Conservation (phyloP, 805 yeast species). For the Osmozyma mogii region DNA sequence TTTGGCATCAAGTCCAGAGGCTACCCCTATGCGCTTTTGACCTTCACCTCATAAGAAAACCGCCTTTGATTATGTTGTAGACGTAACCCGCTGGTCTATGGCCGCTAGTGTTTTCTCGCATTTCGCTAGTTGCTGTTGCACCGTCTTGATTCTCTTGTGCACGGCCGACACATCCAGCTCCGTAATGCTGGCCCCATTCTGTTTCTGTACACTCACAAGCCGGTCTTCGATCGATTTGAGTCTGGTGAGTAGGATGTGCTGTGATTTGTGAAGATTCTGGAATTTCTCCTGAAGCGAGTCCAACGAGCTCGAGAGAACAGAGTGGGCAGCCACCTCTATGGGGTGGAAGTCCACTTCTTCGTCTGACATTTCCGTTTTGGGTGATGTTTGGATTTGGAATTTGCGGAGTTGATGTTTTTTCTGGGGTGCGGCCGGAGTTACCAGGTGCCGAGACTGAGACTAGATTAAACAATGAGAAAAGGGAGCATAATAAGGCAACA, state of each 20-base stretch:
- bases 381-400: no score
- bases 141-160: conserved; percentile 15
- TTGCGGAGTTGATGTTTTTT: conserved; percentile 19
- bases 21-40: conserved; percentile 66
- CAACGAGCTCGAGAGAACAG: conserved; percentile 45
- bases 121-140: conserved; percentile 25
- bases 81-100: conserved; percentile 27
- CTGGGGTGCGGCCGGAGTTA: no score
- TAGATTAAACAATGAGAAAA: no score
- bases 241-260: conserved; percentile 43
- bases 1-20: conserved; percentile 66
- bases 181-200: conserved; percentile 9
- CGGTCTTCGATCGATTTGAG: conserved; percentile 35
- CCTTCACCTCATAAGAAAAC: neutral
- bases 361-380: conserved; percentile 4
- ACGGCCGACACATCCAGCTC: conserved; percentile 16
- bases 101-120: conserved; percentile 22
- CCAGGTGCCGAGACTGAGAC: no score
- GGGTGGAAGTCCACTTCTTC: conserved; percentile 41
- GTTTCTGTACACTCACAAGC: conserved; percentile 18
- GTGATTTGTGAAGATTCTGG: conserved; percentile 49
- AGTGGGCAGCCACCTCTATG: conserved; percentile 51
- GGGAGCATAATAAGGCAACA: no score
- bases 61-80: neutral
- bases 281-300: conserved; percentile 44